Evolutionary conservation across 2,329 filamentous ascomycete species (phyloP), one percentile per base, ranked within the genome.

Genomic region (Fusarium sp.): DNA sequence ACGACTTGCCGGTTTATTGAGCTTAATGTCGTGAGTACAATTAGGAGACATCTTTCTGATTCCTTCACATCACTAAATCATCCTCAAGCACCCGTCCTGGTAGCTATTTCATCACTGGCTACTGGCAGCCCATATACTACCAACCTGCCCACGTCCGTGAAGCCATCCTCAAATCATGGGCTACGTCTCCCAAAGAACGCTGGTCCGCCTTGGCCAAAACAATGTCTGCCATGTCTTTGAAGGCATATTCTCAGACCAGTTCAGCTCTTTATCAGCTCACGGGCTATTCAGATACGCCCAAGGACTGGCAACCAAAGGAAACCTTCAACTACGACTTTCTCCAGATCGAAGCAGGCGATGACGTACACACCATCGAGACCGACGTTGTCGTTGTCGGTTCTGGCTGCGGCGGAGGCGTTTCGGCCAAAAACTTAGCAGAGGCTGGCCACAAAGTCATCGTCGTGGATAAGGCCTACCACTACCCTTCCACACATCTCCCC

Each of bases 361-460:
- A 76, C 7, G 83, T 88, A 0, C 89, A 90, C 69, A 85, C 86
- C 6, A 82, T 97, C 41, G 89, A 94, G 58, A 91, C 92, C 0
- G 95, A 98, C 79, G 89, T 97, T 2, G 89, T 97, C 42, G 90
- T 98, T 63, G 87, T 98, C 23, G 95, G 95, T 5, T 96, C 93
- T 40, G 95, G 95, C 32, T 97, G 93, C 74, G 95, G 95, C 69
- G 94, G 93, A 42, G 93, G 87, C 13, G 94, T 97, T 0, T 89
- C 87, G 38, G 94, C 95, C 27, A 95, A 95, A 80, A 91, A 93
- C 54, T 83, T 97, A 3, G 89, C 94, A 13, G 91, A 94, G 80
- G 92, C 91, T 2, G 93, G 92, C 7, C 85, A 92, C 70, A 85
- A 85, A 23, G 93, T 97, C 32, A 79, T 97, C 7, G 93, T 98